A percentile compares a stretch with the other conserved stretches of the same genome.
Evolutionary conservation across 345 rosid species (phyloP).

Genomic region (Brassica incana): DNA sequence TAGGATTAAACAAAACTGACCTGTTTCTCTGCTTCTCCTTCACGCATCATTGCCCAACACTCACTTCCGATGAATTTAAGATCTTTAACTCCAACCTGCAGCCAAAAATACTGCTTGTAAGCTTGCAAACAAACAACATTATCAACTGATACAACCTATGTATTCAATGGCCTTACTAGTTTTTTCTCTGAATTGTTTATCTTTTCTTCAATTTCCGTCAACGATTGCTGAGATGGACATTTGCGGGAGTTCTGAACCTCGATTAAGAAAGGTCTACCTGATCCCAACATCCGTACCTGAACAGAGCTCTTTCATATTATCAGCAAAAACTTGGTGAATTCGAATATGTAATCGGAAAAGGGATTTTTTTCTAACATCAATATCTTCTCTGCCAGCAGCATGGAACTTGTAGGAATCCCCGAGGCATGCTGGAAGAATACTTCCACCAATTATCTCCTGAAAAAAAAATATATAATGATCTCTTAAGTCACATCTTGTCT

Average conservation of each 20-base stretch:
- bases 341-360: slow-evolving; percentile 7
- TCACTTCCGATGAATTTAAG: slow-evolving; percentile 62
- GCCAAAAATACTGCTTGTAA: slow-evolving; percentile 15
- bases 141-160: neutral
- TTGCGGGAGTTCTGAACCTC: slow-evolving; percentile 87
- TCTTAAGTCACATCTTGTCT: slow-evolving; percentile 21
- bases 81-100: slow-evolving; percentile 74
- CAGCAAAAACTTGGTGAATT: slow-evolving; percentile 22
- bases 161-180: slow-evolving; percentile 53
- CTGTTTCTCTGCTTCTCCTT: slow-evolving; percentile 98
- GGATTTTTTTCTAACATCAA: slow-evolving; percentile 57
- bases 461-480: neutral
- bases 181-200: slow-evolving; percentile 61
- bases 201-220: slow-evolving; percentile 65
- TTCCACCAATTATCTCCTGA: slow-evolving; percentile 84
- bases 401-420: slow-evolving; percentile 92
- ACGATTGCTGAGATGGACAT: slow-evolving; percentile 57
- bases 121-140: neutral
- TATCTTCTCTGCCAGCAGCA: slow-evolving; percentile 99
- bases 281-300: slow-evolving; percentile 98
- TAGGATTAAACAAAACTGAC: slow-evolving; percentile 29
- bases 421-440: slow-evolving; percentile 66
- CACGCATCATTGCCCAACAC: slow-evolving; percentile 89
- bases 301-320: slow-evolving; percentile 30
- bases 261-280: slow-evolving; percentile 92